phyloP scores from a whole-genome alignment of 176 grass and related monocot species.

The Hyparrhenia diplandra region DNA sequence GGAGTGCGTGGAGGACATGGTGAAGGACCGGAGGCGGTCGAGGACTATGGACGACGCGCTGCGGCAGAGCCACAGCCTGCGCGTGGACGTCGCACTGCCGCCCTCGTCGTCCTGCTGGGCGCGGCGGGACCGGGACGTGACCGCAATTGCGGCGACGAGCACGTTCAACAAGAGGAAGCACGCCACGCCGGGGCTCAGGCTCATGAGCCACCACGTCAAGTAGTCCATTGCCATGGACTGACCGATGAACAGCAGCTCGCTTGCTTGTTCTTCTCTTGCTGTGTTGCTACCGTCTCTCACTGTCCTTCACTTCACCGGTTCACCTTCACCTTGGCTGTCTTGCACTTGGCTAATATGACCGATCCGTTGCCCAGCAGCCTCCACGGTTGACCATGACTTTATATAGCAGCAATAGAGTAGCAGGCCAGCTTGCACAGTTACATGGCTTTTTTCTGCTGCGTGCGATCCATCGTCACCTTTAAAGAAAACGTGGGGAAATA shows the following conservation, averaged over 20 bases:
- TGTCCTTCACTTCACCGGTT: background rate
- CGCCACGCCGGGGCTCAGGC: background rate
- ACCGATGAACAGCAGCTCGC: background rate
- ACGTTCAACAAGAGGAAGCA: conserved; percentile 32
- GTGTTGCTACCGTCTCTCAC: background rate
- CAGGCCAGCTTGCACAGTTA: background rate
- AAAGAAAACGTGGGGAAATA: background rate
- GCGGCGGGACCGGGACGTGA: background rate
- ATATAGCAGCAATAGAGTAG: background rate
- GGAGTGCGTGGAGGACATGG: too few species aligned
- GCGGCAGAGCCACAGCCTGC: background rate
- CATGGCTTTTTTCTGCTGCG: background rate
- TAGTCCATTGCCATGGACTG: background rate
- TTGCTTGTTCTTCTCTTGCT: too few species aligned
- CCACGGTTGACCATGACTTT: background rate
- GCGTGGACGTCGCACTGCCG: conserved; percentile 13
- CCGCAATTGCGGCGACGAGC: conserved; percentile 11
- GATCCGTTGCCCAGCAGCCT: background rate
- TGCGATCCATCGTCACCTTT: too few species aligned
- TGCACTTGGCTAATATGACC: too few species aligned
- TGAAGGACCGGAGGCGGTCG: background rate
- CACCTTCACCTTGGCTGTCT: too few species aligned
- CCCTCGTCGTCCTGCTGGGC: background rate
- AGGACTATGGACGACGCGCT: conserved; percentile 37
- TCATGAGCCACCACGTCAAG: conserved; percentile 24